Percentiles rank a stretch among this genome's conserved stretches.
Conservation (phyloP, 148 eudicot species). For the Arbutus unedo region DNA sequence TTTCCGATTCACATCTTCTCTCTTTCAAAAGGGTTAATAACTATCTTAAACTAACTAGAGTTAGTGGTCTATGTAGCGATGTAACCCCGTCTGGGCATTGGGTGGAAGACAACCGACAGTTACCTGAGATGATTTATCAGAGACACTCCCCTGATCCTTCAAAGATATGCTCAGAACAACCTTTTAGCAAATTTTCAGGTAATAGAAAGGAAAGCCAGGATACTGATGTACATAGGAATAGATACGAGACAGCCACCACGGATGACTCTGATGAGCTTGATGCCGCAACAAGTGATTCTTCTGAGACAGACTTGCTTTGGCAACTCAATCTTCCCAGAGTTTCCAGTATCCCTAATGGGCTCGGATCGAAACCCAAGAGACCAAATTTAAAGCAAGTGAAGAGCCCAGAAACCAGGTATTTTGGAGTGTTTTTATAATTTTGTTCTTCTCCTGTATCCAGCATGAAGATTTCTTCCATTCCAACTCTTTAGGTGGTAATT, state of each 20-base stretch:
- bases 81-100: slow-evolving; percentile 22
- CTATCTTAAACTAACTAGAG: neutral
- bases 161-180: slow-evolving; percentile 29
- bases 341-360: slow-evolving; percentile 38
- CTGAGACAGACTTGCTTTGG: slow-evolving; percentile 55
- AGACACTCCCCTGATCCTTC: slow-evolving; percentile 22
- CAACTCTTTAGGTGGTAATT: neutral
- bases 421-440: neutral
- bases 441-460: neutral
- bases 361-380: slow-evolving; percentile 46
- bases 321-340: slow-evolving; percentile 38
- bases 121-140: slow-evolving; percentile 29
- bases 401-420: slow-evolving; percentile 56
- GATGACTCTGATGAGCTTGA: slow-evolving; percentile 66
- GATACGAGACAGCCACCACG: slow-evolving; percentile 34
- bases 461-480: neutral
- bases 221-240: slow-evolving; percentile 27
- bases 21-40: neutral
- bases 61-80: slow-evolving; percentile 27
- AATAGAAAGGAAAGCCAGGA: slow-evolving; percentile 31
- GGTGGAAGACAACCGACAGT: slow-evolving; percentile 33
- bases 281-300: slow-evolving; percentile 63
- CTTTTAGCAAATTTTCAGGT: slow-evolving; percentile 16
- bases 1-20: neutral
- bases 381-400: slow-evolving; percentile 43